These are phyloP conservation scores for Syncephalastrum racemosum DNA, from an alignment of 371 early-diverging fungal species.

Conservation along the genomic window DNA sequence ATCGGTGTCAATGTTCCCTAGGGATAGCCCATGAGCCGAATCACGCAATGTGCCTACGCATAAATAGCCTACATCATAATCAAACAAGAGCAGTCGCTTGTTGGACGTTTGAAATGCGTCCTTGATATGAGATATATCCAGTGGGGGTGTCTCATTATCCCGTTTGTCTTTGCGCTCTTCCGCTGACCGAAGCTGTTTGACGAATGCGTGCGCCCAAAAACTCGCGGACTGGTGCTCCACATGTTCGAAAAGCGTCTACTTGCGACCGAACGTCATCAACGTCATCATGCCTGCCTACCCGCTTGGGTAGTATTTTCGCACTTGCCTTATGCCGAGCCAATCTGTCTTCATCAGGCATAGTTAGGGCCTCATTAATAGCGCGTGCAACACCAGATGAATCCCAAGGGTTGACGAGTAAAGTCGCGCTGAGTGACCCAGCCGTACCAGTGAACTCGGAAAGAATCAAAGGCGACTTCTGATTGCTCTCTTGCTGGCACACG, in stretches of 20 bases:
- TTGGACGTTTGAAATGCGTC: constrained; percentile 50
- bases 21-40: constrained; percentile 11
- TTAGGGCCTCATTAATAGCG: constrained; percentile 85
- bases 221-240: constrained; percentile 88
- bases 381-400: constrained; percentile 91
- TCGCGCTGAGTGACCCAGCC: constrained; percentile 88
- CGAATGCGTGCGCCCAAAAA: constrained; percentile 88
- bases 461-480: constrained; percentile 79
- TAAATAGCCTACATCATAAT: constrained; percentile 70
- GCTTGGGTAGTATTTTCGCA: constrained; percentile 5
- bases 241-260: constrained; percentile 60
- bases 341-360: constrained; percentile 80
- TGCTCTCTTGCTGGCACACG: constrained; percentile 89
- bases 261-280: not conserved
- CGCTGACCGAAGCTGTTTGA: constrained; percentile 50
- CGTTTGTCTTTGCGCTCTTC: too few relatives aligned
- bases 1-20: constrained; percentile 51
- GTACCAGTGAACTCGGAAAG: constrained; percentile 98
- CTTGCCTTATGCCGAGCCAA: constrained; percentile 17
- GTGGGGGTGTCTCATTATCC: too few relatives aligned
- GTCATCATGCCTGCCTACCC: not conserved
- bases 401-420: constrained; percentile 96
- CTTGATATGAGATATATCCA: too few relatives aligned
- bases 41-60: not conserved
- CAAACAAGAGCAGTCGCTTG: constrained; percentile 76